Evolutionary conservation across 306 rosid species (phyloP).

Genomic region (Morella rubra): DNA sequence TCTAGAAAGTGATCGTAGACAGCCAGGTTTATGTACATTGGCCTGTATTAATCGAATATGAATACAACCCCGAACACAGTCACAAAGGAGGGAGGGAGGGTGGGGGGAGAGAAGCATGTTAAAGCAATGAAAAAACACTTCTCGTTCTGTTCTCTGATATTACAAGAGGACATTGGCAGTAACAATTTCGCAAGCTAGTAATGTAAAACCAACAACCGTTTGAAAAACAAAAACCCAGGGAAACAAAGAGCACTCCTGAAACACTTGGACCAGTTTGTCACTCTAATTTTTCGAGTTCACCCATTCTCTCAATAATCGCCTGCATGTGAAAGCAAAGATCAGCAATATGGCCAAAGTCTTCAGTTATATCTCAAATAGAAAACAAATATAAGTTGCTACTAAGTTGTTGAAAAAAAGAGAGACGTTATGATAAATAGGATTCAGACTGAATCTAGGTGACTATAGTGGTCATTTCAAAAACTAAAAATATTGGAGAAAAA

Average conservation of each 20-base stretch:
- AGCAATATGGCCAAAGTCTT: not conserved
- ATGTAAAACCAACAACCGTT: slow-evolving; percentile 6
- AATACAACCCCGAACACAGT: not conserved
- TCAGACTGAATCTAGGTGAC: not conserved
- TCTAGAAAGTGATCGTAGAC: not conserved
- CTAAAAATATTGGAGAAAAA: not conserved
- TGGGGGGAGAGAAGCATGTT: not conserved
- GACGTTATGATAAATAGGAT: not conserved
- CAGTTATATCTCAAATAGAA: not conserved
- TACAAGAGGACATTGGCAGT: slow-evolving; percentile 12
- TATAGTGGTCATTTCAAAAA: not conserved
- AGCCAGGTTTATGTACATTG: not conserved
- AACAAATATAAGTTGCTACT: not conserved
- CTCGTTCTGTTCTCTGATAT: slow-evolving; percentile 14
- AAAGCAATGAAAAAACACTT: not conserved
- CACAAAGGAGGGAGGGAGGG: not conserved
- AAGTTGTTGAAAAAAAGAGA: not conserved
- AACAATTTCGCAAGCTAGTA: not conserved
- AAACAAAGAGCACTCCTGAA: slow-evolving; percentile 11
- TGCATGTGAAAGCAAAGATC: slow-evolving; percentile 19
- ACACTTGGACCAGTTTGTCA: slow-evolving; percentile 21
- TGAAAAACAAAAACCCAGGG: not conserved
- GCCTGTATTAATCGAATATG: slow-evolving; percentile 14
- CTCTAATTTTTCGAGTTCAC: slow-evolving; percentile 63
- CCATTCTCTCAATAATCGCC: slow-evolving; percentile 68